Evolutionary conservation across 495 filamentous ascomycete genomes (phyloP), one percentile per base, ranked within the genome.

Genomic region (Apiosordaria backusii): DNA sequence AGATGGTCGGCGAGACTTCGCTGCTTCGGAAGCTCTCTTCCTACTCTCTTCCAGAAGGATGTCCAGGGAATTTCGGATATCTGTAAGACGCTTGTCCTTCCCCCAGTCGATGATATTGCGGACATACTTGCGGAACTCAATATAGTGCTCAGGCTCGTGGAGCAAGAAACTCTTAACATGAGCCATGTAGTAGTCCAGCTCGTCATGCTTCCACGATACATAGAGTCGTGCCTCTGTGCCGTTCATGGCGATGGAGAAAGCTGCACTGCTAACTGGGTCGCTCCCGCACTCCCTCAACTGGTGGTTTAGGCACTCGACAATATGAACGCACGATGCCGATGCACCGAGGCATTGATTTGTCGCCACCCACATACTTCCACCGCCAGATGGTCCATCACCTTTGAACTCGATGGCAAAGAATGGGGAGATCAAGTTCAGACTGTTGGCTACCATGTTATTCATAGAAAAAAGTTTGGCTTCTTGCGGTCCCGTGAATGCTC

Each of bases 221-320:
- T 75, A 74, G 50, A 77, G 71, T 35, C 70, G 69, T 29, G 74
- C 76, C 25, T 72, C 71, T 22, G 65, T 72, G 27, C 68, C 70
- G 57, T 64, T 72, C 70, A 77, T 76, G 64, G 75, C 73, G 57
- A 78, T 74, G 65, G 65, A 70, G 65, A 75, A 78, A 22, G 72
- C 70, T 16, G 72, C 50, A 62, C 68, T 76, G 59, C 73, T 57
- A 61, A 75, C 68, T n/a, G 62, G 63, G 57, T 57, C 55, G 60
- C 64, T 71, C 29, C 70, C 64, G 68, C 62, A 73, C 19, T 60
- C n/a, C 25, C 57, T 27, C 55, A 71, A 61, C 60, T 58, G 64
- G 54, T 63, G n/a, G 65, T 72, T 74, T 13, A 76, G 68, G 57
- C 68, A 65, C 69, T 71, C 70, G 57, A 61, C 71, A 45, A 69